Conservation (phyloP, 2,329 filamentous ascomycete genomes). For the Neonectria coccinea region DNA sequence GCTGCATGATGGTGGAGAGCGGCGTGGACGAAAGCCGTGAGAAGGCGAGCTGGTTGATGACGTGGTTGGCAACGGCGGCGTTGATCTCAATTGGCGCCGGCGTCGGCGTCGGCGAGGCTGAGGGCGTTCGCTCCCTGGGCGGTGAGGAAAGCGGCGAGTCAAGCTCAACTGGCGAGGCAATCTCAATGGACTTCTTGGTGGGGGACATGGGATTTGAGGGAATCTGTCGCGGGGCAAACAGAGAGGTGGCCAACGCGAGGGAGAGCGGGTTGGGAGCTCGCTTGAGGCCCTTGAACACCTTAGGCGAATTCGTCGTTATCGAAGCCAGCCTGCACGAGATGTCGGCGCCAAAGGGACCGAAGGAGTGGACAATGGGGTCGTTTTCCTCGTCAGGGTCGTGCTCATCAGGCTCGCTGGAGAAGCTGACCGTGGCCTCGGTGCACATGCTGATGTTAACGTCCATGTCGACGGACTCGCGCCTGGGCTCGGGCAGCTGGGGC, state of each 20-base stretch:
- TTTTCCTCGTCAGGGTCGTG: constrained; percentile 93
- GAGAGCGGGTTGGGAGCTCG: constrained; percentile 36
- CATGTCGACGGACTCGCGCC: constrained; percentile 34
- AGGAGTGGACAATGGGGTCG: constrained; percentile 91
- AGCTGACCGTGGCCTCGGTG: constrained; percentile 64
- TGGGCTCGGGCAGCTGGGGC: constrained; percentile 55
- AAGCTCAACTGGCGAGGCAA: constrained; percentile 5
- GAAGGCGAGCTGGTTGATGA: constrained; percentile 94
- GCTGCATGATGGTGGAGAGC: constrained; percentile 87
- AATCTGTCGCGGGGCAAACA: constrained; percentile 40
- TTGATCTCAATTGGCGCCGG: constrained; percentile 52
- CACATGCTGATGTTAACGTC: constrained; percentile 59
- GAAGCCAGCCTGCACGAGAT: constrained; percentile 85
- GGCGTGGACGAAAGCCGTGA: constrained; percentile 93
- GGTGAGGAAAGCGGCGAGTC: constrained; percentile 47
- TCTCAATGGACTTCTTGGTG: constrained; percentile 29
- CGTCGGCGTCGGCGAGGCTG: constrained; percentile 28
- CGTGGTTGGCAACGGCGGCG: constrained; percentile 77
- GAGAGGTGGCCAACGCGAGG: constrained; percentile 40
- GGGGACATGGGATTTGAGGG: constrained; percentile 42
- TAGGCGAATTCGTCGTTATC: constrained; percentile 77
- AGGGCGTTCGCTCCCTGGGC: constrained; percentile 32
- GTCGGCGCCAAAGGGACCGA: constrained; percentile 89
- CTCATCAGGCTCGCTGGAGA: constrained; percentile 70
- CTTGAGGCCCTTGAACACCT: constrained; percentile 49